Evolutionary conservation across 2,329 filamentous ascomycete species (phyloP), one percentile per base, ranked within the genome.

Genomic region (Bipolaris gigantea): DNA sequence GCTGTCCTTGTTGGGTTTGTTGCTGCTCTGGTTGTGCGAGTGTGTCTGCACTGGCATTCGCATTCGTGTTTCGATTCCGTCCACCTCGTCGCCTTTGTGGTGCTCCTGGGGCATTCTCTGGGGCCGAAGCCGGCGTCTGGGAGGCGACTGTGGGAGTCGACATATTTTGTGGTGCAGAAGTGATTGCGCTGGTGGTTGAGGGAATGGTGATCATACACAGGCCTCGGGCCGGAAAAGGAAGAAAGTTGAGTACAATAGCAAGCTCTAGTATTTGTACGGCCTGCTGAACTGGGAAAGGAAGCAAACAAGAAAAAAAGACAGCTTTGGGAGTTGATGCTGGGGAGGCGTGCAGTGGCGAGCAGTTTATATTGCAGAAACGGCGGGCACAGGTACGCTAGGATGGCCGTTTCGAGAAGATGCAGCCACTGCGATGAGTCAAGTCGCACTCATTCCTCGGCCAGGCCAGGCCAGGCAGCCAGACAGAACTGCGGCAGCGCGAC

Each of bases 211-310:
- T 57, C 23, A 13, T 45, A 44, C 15, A 30, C 18, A 34, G 46
- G 42, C 21, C 32, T 33, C 48, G 41, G 19, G 35, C 27, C 44
- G 30, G 27, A 15, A 15, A 33, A 15, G 38, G 43, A 41, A 43
- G 15, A 18, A 50, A 27, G 51, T 50, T 55, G n/a, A 27, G 13
- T 41, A 44, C 34, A 43, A 32, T 7, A 45, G 9, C 58, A 67
- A 64, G 68, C 70, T 65, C 65, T 60, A 23, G 45, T 61, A 66
- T 65, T 57, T 69, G 60, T 71, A 55, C 33, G 66, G 65, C 70
- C 64, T 64, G 64, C 19, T 56, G 50, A 72, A 73, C 62, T 52
- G 42, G 41, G 50, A 59, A 53, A 45, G 54, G 65, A 61, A 50
- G 30, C 7, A 18, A 42, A 42, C 11, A 19, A 42, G 25, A 42